Conservation (phyloP, 169 alveolate genomes). For the Cryptosporidium sp. region DNA sequence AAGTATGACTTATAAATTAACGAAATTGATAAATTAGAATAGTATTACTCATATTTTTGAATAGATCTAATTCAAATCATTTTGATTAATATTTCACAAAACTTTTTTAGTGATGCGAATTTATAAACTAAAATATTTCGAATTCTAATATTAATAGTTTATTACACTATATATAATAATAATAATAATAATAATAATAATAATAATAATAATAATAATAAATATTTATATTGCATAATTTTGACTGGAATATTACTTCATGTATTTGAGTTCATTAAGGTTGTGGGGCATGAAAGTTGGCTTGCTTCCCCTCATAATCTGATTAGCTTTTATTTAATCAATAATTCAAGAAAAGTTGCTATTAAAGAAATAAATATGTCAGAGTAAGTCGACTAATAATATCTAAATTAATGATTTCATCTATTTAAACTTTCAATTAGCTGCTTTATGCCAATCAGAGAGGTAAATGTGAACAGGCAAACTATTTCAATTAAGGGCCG, state of each 20-base stretch:
- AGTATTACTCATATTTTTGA: neutral
- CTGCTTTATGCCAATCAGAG: slow-evolving; percentile 68
- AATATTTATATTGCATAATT: neutral
- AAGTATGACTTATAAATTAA: too few relatives aligned
- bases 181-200: too few relatives aligned
- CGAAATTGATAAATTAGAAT: neutral
- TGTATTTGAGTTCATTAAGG: neutral
- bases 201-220: too few relatives aligned
- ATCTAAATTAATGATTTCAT: neutral
- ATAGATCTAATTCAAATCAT: neutral
- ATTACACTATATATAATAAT: too few relatives aligned
- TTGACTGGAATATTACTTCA: neutral
- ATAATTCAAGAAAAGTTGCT: neutral
- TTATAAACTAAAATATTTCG: too few relatives aligned
- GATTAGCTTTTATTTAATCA: neutral
- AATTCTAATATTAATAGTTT: too few relatives aligned
- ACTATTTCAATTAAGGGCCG: slow-evolving; percentile 58
- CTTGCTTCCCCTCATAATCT: slow-evolving; percentile 8
- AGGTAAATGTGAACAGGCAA: slow-evolving; percentile 71
- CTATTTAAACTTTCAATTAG: slow-evolving; percentile 9
- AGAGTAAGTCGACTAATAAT: slow-evolving; percentile 20
- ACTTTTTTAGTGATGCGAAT: too few relatives aligned
- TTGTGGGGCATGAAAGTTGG: slow-evolving; percentile 56
- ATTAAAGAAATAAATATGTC: slow-evolving; percentile 22
- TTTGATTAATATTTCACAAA: neutral